Base-by-base conservation (phyloP, 352 stramenopile species). In the Pythium brachiatum region DNA sequence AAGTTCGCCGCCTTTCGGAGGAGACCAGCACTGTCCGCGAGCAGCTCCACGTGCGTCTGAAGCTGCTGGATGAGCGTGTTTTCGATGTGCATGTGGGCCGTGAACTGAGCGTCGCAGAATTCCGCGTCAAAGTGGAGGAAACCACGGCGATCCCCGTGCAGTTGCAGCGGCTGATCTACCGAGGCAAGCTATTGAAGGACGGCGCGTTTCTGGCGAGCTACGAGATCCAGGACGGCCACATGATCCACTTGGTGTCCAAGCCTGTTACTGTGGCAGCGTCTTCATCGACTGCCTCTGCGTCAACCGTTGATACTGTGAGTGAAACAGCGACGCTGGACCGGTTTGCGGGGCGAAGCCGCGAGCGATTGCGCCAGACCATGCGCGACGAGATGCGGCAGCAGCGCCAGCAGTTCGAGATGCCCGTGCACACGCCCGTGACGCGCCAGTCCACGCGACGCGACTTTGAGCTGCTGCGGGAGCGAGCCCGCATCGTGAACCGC, bases 151-250 rank as follows among this genome's bases (percentile, higher is more conserved):
- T 96, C 8, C 80, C 82, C 0, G 69, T 68, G 16, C 51, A 85
- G 9, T 70, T 84, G 21, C 92, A 97, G 71, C 85, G 92, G 0
- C 79, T 98, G n/a, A 98, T 98, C 66, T 98, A 97, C 62, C 85
- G 90, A 32, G 92, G 78, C 27, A 96, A 95, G 54, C 46, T 97
- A 29, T 69, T 98, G 18, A 89, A 90, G 50, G 92, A 98, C 68
- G 83, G 76, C 7, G 64, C 78, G 1, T 32, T 57, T 32, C 66
- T 97, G 23, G 69, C 73, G 25, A 73, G 66, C 18, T 98, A 98
- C 63, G 83, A 90, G 27, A 77, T 98, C n/a, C 86, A 97, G 68
- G 79, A 96, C 54, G 92, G 90, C 12, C 90, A 97, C 62, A 97
- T 83, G n/a, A 72, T 98, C 26, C 92, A 98, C 53, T 70, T 97